A percentile compares a stretch with the other conserved stretches of the same genome.
Conservation (phyloP, 208 protist species). For the Trypanosoma vivax region DNA sequence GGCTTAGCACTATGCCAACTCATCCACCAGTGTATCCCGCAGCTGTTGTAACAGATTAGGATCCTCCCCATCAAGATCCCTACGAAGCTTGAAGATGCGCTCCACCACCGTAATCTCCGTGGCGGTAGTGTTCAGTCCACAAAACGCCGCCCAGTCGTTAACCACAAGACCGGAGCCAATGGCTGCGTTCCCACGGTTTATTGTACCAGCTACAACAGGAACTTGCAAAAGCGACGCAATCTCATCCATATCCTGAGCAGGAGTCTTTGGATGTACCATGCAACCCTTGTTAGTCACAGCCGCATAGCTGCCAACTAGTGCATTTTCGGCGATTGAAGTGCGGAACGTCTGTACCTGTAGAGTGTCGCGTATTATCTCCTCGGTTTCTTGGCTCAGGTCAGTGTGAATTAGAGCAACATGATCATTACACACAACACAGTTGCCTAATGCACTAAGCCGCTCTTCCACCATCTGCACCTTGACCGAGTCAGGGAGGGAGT, state of each 20-base stretch:
- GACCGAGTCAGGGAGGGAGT: conserved; percentile 97
- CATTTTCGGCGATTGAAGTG: conserved; percentile 96
- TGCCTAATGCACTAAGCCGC: conserved; percentile 98
- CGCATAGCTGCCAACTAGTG: conserved; percentile 98
- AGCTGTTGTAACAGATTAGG: conserved; percentile 81
- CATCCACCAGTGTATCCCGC: conserved; percentile 80
- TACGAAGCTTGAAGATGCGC: conserved; percentile 97
- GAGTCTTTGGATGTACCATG: conserved; percentile 95
- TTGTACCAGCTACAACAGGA: conserved; percentile 98
- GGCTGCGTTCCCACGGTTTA: conserved; percentile 97
- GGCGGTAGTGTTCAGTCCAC: conserved; percentile 97
- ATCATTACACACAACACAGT: conserved; percentile 99
- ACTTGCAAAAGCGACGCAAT: conserved; percentile 97
- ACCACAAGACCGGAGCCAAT: conserved; percentile 95
- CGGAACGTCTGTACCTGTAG: conserved; percentile 98
- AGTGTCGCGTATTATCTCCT: conserved; percentile 99
- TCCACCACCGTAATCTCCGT: conserved; percentile 99
- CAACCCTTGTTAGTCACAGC: conserved; percentile 97
- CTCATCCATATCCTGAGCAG: conserved; percentile 98
- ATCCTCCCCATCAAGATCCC: conserved; percentile 50
- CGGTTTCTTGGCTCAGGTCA: conserved; percentile 98
- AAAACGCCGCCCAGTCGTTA: conserved; percentile 99
- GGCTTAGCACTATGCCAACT: conserved; percentile 83
- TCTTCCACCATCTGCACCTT: conserved; percentile 98
- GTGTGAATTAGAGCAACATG: conserved; percentile 99